Evolutionary conservation across 352 stramenopile species (phyloP), one percentile per base, ranked within the genome.

Genomic region (Globisporangium sylvaticum): DNA sequence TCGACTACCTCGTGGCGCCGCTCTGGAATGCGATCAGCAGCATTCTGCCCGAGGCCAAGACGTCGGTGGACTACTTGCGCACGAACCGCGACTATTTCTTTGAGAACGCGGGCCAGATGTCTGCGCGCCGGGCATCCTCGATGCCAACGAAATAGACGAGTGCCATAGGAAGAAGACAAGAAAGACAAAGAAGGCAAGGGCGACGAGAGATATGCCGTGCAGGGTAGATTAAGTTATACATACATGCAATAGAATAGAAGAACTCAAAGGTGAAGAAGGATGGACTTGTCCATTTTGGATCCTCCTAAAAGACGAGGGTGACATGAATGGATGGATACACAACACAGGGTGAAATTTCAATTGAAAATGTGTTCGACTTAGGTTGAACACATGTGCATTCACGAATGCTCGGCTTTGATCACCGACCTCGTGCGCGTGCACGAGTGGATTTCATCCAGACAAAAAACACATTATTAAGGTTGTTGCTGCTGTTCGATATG

Each of bases 1-100:
- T 94, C 70, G 84, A 94, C 70, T 94, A 94, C 71, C 77, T 94
- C 53, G 85, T 94, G 37, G 73, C 81, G 18, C 85, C 85, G 53
- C 66, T 94, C 25, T 94, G 85, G 85, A 84, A 78, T 39, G 60
- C 82, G 2, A 85, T 94, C 56, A 73, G 73, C 10, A 58, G 70
- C 46, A 85, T 94, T 62, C 37, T 94, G 50, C 83, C 83, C 1
- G 80, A 79, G 14, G 80, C 75, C 18, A 79, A 74, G 27, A 34
- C 72, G 4, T 83, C 80, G 24, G 62, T 90, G 29, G 75, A 87
- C 46, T 73, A 88, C 64, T 58, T 91, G 9, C 72, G 74, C 25
- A 27, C 68, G 53, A 90, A 90, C 58, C 80, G 83, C n/a, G 71
- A 91, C 4, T 91, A 88, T 68, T 93, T 90, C 58, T 87, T 77